A percentile compares a stretch with the other conserved stretches of the same genome.
Conservation (phyloP, 805 yeast genomes). For the Yarrowia bubula region DNA sequence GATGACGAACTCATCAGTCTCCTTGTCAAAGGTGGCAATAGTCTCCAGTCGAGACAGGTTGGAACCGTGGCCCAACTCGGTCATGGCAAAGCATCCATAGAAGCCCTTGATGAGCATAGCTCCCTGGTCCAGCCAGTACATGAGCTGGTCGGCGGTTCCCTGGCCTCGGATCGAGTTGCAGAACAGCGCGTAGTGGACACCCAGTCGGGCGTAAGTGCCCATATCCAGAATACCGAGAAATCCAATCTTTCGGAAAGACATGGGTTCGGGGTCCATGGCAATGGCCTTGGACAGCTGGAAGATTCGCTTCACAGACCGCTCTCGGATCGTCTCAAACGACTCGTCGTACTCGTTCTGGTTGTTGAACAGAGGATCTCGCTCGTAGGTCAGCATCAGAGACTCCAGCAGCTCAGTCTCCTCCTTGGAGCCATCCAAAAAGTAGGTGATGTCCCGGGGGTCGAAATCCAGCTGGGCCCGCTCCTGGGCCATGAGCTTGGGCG, state of each 20-base stretch:
- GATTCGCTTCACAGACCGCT: conserved; percentile 39
- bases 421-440: conserved; percentile 46
- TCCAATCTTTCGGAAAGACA: conserved; percentile 33
- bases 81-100: conserved; percentile 91
- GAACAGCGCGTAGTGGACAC: conserved; percentile 85
- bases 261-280: conserved; percentile 34
- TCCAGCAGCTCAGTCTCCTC: conserved; percentile 44
- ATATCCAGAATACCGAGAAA: conserved; percentile 56
- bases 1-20: conserved; percentile 64
- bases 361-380: conserved; percentile 54
- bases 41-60: conserved; percentile 92
- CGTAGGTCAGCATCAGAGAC: conserved; percentile 45
- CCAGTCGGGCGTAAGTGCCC: conserved; percentile 73
- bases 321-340: conserved; percentile 44
- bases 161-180: conserved; percentile 77
- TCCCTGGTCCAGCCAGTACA: conserved; percentile 74
- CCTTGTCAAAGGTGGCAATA: conserved; percentile 72
- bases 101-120: conserved; percentile 41
- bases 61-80: conserved; percentile 90
- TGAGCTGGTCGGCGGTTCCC: conserved; percentile 79
- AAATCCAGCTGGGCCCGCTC: conserved; percentile 44
- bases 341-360: conserved; percentile 49
- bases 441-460: conserved; percentile 42
- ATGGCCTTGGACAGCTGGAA: conserved; percentile 36
- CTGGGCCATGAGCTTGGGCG: conserved; percentile 40